Evolutionary conservation across 768 basidiomycete genomes (phyloP).

Genomic region (Grammothele lineata): DNA sequence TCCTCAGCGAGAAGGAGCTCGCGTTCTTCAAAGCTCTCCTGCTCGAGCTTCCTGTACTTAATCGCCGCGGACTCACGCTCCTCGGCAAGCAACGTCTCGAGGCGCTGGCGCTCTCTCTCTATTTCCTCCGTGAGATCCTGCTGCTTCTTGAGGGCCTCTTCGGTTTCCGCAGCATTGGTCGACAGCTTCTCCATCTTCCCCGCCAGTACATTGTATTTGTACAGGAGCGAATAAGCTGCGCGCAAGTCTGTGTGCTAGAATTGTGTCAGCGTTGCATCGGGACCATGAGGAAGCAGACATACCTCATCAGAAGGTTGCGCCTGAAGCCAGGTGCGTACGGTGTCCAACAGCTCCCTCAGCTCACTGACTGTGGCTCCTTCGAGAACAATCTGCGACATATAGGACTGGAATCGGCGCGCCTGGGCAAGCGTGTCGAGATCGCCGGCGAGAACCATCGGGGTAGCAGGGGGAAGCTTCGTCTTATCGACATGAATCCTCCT

Average conservation of each 20-base stretch:
- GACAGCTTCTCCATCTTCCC: slow-evolving; percentile 13
- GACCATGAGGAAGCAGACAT: neutral
- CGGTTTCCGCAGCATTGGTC: slow-evolving; percentile 7
- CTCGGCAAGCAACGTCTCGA: slow-evolving; percentile 17
- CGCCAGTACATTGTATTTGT: slow-evolving; percentile 9
- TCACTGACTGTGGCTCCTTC: slow-evolving; percentile 38
- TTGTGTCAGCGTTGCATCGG: neutral
- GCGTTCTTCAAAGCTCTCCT: slow-evolving; percentile 43
- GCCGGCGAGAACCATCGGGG: slow-evolving; percentile 2
- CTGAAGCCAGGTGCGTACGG: slow-evolving; percentile 21
- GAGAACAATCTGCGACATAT: slow-evolving; percentile 50
- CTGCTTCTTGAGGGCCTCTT: neutral
- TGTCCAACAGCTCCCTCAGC: slow-evolving; percentile 17
- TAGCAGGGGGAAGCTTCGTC: slow-evolving; percentile 27
- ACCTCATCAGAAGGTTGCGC: slow-evolving; percentile 20
- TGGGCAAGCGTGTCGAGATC: slow-evolving; percentile 27
- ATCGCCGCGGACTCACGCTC: slow-evolving; percentile 35
- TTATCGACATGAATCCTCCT: slow-evolving; percentile 60
- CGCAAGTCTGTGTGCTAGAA: slow-evolving; percentile 23
- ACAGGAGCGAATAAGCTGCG: slow-evolving; percentile 19
- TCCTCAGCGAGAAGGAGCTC: slow-evolving; percentile 49
- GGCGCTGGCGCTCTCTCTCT: slow-evolving; percentile 1
- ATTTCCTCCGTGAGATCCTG: neutral
- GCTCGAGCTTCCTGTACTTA: slow-evolving; percentile 38
- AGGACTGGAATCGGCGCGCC: slow-evolving; percentile 48